Evolutionary conservation across 2,329 filamentous ascomycete genomes (phyloP).

Genomic region (Verticillium nonalfalfae): DNA sequence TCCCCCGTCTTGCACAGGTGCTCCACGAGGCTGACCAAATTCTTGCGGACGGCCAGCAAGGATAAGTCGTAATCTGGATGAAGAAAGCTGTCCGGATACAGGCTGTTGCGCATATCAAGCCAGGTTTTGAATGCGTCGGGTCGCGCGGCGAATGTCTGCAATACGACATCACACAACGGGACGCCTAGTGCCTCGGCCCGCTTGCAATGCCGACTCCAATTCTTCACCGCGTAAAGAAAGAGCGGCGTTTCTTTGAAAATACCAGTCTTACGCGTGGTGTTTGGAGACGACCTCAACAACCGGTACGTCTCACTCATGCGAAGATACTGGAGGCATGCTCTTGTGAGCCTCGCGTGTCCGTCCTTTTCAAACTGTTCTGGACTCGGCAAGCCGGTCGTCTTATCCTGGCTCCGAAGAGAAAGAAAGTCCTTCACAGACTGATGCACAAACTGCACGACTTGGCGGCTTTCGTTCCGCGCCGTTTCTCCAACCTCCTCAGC

Average conservation of each 20-base stretch:
- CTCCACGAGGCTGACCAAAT: neutral
- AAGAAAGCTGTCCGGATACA: neutral
- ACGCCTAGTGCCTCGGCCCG: neutral
- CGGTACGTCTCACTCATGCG: neutral
- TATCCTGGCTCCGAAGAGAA: neutral
- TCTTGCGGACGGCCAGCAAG: neutral
- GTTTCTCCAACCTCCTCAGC: too few species aligned
- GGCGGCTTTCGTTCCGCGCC: neutral
- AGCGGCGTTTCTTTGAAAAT: neutral
- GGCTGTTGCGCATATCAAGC: neutral
- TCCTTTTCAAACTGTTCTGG: neutral
- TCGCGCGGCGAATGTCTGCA: neutral
- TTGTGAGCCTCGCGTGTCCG: neutral
- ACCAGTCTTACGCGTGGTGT: neutral
- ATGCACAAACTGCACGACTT: slow-evolving; percentile 4
- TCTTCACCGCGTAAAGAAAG: neutral
- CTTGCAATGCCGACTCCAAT: neutral
- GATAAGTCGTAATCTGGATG: neutral
- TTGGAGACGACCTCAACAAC: neutral
- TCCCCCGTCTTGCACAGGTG: neutral
- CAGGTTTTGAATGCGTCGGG: neutral
- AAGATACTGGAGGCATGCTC: neutral
- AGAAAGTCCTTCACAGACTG: slow-evolving; percentile 5
- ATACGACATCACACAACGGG: neutral
- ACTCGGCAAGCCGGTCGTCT: neutral